Percentiles rank a stretch among this genome's conserved stretches.
These are phyloP conservation scores for Asterionellopsis glacialis DNA, from an alignment of 108 stramenopile genomes.

Conservation along the genomic window DNA sequence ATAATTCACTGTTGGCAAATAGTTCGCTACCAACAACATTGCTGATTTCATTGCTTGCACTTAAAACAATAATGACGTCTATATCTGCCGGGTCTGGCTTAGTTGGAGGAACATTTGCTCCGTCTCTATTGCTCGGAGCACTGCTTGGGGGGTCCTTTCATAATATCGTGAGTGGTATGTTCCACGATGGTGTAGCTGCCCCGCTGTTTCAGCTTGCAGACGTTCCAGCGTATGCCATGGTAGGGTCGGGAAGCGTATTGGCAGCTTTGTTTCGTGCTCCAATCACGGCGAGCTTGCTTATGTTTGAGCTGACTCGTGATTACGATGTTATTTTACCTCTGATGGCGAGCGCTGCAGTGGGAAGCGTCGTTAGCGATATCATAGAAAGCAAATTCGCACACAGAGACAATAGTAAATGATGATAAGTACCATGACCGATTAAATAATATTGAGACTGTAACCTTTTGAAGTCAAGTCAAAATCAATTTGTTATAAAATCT, in stretches of 20 bases:
- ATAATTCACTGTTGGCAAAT: slow-evolving; percentile 78
- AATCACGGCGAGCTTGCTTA: slow-evolving; percentile 72
- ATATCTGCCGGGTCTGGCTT: slow-evolving; percentile 78
- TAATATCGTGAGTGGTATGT: slow-evolving; percentile 31
- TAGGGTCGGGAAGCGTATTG: slow-evolving; percentile 83
- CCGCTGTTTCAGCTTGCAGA: slow-evolving; percentile 38
- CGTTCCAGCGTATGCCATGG: slow-evolving; percentile 89
- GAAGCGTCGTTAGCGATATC: slow-evolving; percentile 36
- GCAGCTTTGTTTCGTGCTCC: slow-evolving; percentile 89
- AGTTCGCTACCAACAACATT: slow-evolving; percentile 37
- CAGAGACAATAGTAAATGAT: not conserved
- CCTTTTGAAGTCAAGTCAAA: too few species aligned
- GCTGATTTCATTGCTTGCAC: slow-evolving; percentile 47
- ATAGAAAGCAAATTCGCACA: slow-evolving; percentile 30
- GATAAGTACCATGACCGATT: slow-evolving; percentile 19
- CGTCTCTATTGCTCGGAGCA: slow-evolving; percentile 86
- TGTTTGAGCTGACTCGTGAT: slow-evolving; percentile 90
- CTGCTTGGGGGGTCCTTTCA: slow-evolving; percentile 88
- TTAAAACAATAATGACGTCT: slow-evolving; percentile 77
- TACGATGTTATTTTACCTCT: slow-evolving; percentile 87
- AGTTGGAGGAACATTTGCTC: slow-evolving; percentile 92
- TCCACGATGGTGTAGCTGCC: slow-evolving; percentile 16
- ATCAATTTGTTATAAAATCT: too few species aligned
- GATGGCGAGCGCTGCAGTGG: slow-evolving; percentile 76
- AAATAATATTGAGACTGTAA: too few species aligned